Evolutionary conservation across 2,329 filamentous ascomycete species (phyloP).

Genomic region (Colletotrichum limetticola): DNA sequence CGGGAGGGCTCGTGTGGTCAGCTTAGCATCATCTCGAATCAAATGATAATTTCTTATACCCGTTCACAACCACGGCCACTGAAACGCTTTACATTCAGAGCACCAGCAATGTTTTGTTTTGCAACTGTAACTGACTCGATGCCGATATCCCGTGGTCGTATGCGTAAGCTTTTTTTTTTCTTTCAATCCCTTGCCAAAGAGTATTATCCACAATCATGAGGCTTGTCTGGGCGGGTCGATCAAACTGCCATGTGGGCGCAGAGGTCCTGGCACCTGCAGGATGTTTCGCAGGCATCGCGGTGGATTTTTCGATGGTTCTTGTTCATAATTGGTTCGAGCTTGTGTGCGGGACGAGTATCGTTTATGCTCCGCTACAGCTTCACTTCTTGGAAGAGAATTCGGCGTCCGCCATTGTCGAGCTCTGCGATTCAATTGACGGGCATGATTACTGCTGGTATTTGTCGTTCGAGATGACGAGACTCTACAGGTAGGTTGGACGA

Average conservation of each 20-base stretch:
- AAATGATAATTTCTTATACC: not conserved
- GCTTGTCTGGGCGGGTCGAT: not conserved
- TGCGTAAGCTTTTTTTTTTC: too few relatives aligned
- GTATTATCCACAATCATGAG: not conserved
- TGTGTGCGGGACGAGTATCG: too few relatives aligned
- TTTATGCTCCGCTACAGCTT: too few relatives aligned
- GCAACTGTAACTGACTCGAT: not conserved
- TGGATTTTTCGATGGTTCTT: conserved; percentile 40
- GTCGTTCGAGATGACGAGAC: too few relatives aligned
- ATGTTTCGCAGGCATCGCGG: conserved; percentile 43
- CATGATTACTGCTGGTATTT: too few relatives aligned
- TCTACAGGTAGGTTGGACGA: too few relatives aligned
- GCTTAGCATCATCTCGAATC: not conserved
- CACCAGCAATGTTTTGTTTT: not conserved
- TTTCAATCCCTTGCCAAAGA: not conserved
- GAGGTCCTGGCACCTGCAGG: not conserved
- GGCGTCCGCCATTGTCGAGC: too few relatives aligned
- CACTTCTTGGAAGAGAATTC: too few relatives aligned
- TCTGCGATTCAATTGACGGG: too few relatives aligned
- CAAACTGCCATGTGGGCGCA: not conserved
- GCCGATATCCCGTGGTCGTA: not conserved
- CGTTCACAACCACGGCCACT: not conserved
- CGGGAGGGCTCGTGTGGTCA: not conserved
- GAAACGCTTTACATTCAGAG: not conserved
- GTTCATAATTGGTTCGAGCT: too few relatives aligned